A percentile compares a stretch with the other conserved stretches of the same genome.
phyloP scores from a whole-genome alignment of 257 asterid genomes.

The Jasminum sambac region DNA sequence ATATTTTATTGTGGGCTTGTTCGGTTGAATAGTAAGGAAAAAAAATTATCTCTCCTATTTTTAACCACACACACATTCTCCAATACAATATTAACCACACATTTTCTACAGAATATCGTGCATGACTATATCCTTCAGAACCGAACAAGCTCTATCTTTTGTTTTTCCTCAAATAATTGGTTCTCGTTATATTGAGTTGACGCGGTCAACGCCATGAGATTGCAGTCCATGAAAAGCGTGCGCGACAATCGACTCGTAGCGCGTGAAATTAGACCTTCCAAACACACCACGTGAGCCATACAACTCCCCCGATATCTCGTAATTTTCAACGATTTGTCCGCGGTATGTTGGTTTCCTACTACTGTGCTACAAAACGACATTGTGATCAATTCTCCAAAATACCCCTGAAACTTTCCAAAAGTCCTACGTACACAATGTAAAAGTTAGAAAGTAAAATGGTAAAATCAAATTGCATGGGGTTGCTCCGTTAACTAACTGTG shows the following conservation, averaged over 20 bases:
- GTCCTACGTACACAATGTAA: conserved; percentile 13
- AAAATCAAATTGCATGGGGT: not conserved
- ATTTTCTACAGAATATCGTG: no score
- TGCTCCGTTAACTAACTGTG: not conserved
- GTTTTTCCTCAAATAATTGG: no score
- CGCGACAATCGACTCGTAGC: not conserved
- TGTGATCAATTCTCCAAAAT: conserved; percentile 15
- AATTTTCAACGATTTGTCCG: conserved; percentile 15
- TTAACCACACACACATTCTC: no score
- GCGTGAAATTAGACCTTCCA: not conserved
- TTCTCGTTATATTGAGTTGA: not conserved
- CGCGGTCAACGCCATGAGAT: conserved; percentile 7
- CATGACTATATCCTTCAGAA: no score
- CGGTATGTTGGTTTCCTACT: conserved; percentile 38
- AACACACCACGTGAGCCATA: conserved; percentile 23
- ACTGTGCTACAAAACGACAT: conserved; percentile 8
- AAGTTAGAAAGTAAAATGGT: not conserved
- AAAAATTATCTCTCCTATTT: no score
- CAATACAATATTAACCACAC: no score
- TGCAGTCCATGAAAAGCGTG: conserved; percentile 11
- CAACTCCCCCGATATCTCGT: not conserved
- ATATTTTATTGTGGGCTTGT: no score
- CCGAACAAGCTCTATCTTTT: no score
- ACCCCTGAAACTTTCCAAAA: conserved; percentile 14
- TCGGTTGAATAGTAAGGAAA: no score